Evolutionary conservation across 495 filamentous ascomycete species (phyloP).

Genomic region (Astrothelium macrocarpum): DNA sequence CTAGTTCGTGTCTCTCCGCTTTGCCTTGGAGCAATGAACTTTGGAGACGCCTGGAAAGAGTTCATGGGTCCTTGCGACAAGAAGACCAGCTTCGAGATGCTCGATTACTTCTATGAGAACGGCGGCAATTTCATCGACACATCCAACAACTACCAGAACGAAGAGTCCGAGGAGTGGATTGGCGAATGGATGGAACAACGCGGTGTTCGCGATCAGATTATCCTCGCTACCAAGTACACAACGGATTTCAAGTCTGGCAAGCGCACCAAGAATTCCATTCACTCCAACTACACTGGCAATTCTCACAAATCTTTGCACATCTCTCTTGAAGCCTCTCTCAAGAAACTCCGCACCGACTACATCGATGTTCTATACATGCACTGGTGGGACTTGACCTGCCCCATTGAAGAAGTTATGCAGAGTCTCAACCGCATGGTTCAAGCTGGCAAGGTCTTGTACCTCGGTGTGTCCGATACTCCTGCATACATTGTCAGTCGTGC

Average conservation of each 20-base stretch:
- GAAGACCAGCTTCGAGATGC: conserved; percentile 11
- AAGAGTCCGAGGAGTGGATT: conserved; percentile 61
- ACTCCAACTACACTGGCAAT: conserved; percentile 48
- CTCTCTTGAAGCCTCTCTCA: conserved; percentile 45
- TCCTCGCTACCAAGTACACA: conserved; percentile 65
- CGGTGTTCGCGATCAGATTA: conserved; percentile 48
- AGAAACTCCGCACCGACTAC: conserved; percentile 54
- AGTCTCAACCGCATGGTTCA: conserved; percentile 28
- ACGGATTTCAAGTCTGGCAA: conserved; percentile 14
- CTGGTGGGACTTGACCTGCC: conserved; percentile 34
- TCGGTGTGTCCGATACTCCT: conserved; percentile 34
- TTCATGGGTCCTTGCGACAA: conserved; percentile 15
- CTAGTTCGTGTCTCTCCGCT: conserved; percentile 11
- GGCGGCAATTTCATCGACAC: conserved; percentile 23
- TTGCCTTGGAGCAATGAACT: conserved; percentile 19
- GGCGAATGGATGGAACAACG: conserved; percentile 64
- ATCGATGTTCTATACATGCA: conserved; percentile 47
- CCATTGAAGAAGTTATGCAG: conserved; percentile 35
- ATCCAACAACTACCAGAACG: conserved; percentile 47
- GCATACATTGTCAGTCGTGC: conserved; percentile 33
- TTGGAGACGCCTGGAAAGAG: conserved; percentile 18
- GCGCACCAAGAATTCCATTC: conserved; percentile 13
- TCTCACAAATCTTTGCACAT: conserved; percentile 43
- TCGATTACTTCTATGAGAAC: conserved; percentile 14
- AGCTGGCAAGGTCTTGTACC: conserved; percentile 32